Evolutionary conservation across 108 stramenopile species (phyloP), one percentile per base, ranked within the genome.

Genomic region (Bacterosira constricta): DNA sequence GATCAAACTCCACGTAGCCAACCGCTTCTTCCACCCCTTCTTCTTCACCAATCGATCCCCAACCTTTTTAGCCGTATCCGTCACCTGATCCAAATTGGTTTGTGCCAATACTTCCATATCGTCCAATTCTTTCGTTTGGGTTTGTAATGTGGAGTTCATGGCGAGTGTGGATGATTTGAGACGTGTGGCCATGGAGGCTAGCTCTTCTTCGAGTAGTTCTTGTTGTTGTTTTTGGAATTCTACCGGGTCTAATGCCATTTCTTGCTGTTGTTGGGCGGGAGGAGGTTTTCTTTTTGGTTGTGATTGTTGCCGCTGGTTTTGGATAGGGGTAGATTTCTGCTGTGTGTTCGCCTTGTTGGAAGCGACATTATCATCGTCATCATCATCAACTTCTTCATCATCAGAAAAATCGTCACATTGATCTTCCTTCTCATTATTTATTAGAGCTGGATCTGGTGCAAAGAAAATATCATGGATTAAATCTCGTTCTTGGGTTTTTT

Each of bases 151-250:
- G 4, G 66, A 44, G 17, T 87, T 84, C 65, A 91, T 91, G 41
- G 80, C 78, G 30, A 77, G 69, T 1, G 88, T 91, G 11, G 88
- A 85, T 32, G 84, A 79, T 59, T 88, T 88, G 73, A 91, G 84
- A 53, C 85, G 83, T 8, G 55, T 8, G 11, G 88, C 90, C 85
- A 91, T 87, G 25, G 75, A 60, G 7, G 81, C 62, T 23, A 91
- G 86, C 17, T 88, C 90, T 37, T 84, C 79, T 78, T 91, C 86
- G 45, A 91, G 87, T 67, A 89, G 84, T 59, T 91, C 75, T 23
- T 87, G 90, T 66, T 91, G 90, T 32, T 66, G 65, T 58, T 91
- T 73, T 79, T 91, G 90, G 29, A 91, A 65, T 58, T 86, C 85
- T 52, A 85, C 53, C 11, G 79, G 75, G 50, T 71, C 65, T 3